Conservation (phyloP, 2,329 filamentous ascomycete genomes). For the Xylaria multiplex region DNA sequence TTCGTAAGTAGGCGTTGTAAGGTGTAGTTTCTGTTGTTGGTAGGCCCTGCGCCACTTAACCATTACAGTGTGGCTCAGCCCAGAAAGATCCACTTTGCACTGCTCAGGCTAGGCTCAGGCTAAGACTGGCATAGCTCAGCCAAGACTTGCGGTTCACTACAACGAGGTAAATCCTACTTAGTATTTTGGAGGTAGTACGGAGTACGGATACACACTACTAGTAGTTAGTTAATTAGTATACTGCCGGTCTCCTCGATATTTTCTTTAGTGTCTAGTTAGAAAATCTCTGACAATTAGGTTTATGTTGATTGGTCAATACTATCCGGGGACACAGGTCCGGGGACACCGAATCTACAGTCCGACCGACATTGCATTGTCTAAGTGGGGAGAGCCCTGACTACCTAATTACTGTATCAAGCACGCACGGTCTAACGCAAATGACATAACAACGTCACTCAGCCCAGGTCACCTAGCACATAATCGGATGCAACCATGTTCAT, state of each 20-base stretch:
- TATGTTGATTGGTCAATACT: constrained; percentile 16
- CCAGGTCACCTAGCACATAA: not conserved
- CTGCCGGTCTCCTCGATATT: not conserved
- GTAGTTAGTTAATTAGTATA: not conserved
- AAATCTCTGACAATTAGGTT: constrained; percentile 27
- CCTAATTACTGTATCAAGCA: not conserved
- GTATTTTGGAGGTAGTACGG: too few species aligned
- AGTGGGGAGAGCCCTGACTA: not conserved
- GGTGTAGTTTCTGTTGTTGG: too few species aligned
- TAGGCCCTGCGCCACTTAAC: too few species aligned
- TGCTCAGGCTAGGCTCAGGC: too few species aligned
- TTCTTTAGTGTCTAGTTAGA: not conserved
- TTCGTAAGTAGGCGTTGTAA: too few species aligned
- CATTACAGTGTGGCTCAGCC: too few species aligned
- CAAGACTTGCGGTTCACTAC: too few species aligned
- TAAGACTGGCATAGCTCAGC: too few species aligned
- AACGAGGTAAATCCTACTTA: too few species aligned
- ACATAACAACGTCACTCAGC: not conserved
- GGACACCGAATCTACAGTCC: not conserved
- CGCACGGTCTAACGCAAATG: not conserved
- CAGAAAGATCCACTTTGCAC: too few species aligned
- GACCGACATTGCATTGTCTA: too few species aligned
- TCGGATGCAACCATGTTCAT: not conserved
- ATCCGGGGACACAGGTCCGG: not conserved
- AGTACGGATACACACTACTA: too few species aligned